Evolutionary conservation across 2,329 filamentous ascomycete species (phyloP), one percentile per base, ranked within the genome.

Genomic region (Neocucurbitaria cava): DNA sequence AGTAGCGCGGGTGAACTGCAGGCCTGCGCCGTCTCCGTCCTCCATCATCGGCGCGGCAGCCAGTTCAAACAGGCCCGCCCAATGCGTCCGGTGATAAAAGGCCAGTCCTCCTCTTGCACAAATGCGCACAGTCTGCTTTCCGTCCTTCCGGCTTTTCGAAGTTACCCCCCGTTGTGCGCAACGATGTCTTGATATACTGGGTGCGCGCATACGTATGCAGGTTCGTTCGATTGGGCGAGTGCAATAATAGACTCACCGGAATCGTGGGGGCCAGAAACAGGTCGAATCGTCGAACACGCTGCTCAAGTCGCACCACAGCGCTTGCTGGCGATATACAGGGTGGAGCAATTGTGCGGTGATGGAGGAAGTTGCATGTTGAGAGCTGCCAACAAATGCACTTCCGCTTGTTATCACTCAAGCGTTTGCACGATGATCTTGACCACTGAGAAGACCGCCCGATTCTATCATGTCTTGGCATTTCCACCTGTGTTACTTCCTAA

Each of bases 241-340:
- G 46, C 28, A 43, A 30, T 28, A 20, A 28, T 38, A 28, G 40
- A 36, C 40, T 64, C 52, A 64, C 61, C 61, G 61, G 61, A 60
- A 56, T 50, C 49, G 54, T 62, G 59, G 61, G 61, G 61, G 61
- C 61, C 56, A 59, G 54, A 62, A 56, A 51, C 52, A 46, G 48
- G 46, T 42, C 51, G 44, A 43, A 40, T 11, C 2, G 21, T 31
- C 38, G 41, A 9, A 28, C 24, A 13, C 5, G 24, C 9, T 9
- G 24, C 5, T 5, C 24, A 26, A 26, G 21, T 31, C 38, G 41
- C 8, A 28, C 24, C 5, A 33, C 21, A 28, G 38, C 51, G 53
- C 57, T 18, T 46, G 48, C 56, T 45, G 5, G 15, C 3, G 15
- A 35, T 10, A 10, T 35, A 3, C 31, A 13, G 31, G 30, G 31